phyloP scores from a whole-genome alignment of 1,284 basidiomycete genomes.

The Albatrellus sp. region DNA sequence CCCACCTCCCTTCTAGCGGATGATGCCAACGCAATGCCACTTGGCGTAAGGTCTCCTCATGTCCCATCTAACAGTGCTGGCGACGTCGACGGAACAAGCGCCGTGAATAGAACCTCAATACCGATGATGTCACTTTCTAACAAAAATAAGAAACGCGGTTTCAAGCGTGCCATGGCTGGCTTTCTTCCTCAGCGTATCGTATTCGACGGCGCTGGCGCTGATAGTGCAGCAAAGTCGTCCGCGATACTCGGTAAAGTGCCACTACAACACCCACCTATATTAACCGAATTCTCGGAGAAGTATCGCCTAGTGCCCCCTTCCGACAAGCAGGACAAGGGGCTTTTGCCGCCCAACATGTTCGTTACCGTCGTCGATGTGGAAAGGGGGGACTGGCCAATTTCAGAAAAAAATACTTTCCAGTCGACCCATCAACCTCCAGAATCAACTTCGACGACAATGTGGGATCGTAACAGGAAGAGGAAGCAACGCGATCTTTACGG shows the following conservation, averaged over 20 bases:
- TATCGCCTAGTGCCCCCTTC: conserved; percentile 49
- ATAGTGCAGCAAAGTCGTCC: conserved; percentile 6
- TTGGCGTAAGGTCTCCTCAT: conserved; percentile 10
- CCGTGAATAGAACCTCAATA: conserved; percentile 2
- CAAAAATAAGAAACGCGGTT: conserved; percentile 65
- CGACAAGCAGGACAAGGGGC: conserved; percentile 34
- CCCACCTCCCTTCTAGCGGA: conserved; percentile 6
- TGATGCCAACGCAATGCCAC: conserved; percentile 25
- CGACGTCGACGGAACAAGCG: not conserved
- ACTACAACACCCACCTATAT: conserved; percentile 6
- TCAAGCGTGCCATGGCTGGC: conserved; percentile 36
- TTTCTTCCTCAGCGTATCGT: conserved; percentile 44
- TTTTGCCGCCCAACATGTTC: conserved; percentile 47
- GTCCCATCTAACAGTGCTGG: not conserved
- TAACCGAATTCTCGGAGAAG: conserved; percentile 11
- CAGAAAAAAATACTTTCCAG: conserved; percentile 2
- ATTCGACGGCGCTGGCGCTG: conserved; percentile 25
- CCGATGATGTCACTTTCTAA: conserved; percentile 54
- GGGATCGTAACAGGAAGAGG: not conserved
- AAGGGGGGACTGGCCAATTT: conserved; percentile 21
- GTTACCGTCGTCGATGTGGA: conserved; percentile 61
- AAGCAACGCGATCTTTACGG: not conserved
- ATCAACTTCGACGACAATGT: no score
- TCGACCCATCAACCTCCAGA: no score
- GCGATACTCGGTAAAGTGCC: conserved; percentile 7